Evolutionary conservation across 2,329 filamentous ascomycete genomes (phyloP).

Genomic region (Diaporthe longicolla): DNA sequence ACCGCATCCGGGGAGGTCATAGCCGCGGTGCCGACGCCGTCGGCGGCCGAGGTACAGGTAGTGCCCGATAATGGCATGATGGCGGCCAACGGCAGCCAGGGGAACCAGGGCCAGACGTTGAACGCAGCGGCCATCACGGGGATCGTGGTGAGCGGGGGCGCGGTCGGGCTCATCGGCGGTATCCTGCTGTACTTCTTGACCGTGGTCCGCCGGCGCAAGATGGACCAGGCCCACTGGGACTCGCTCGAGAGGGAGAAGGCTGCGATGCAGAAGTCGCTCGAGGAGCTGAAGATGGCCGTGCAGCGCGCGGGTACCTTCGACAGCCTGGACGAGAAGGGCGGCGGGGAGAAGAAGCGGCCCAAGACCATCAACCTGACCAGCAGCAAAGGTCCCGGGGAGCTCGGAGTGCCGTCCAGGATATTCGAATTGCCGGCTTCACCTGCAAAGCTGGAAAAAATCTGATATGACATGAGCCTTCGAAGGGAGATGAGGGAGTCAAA

Average conservation of each 20-base stretch:
- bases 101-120: neutral
- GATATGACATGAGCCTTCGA: neutral
- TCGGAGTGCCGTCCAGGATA: conserved; percentile 12
- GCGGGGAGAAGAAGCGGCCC: conserved; percentile 13
- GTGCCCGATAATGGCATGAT: conserved; percentile 7
- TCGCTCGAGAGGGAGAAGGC: conserved; percentile 29
- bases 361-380: conserved; percentile 23
- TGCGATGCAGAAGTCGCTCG: conserved; percentile 29
- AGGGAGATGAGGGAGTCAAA: neutral
- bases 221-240: conserved; percentile 31
- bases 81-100: neutral
- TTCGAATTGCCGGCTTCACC: conserved; percentile 31
- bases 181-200: conserved; percentile 32
- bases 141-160: conserved; percentile 18
- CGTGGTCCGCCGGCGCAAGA: conserved; percentile 24
- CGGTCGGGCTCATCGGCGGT: conserved; percentile 30
- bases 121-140: conserved; percentile 26
- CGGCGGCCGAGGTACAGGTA: neutral
- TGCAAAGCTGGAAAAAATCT: conserved; percentile 11
- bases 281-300: conserved; percentile 31
- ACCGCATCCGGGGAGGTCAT: conserved; percentile 15
- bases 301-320: conserved; percentile 19
- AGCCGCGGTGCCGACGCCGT: conserved; percentile 5
- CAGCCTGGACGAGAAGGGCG: conserved; percentile 25
- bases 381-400: conserved; percentile 9